Evolutionary conservation across 2,329 filamentous ascomycete genomes (phyloP), one percentile per base, ranked within the genome.

Genomic region (Aspergillus phoenicis): DNA sequence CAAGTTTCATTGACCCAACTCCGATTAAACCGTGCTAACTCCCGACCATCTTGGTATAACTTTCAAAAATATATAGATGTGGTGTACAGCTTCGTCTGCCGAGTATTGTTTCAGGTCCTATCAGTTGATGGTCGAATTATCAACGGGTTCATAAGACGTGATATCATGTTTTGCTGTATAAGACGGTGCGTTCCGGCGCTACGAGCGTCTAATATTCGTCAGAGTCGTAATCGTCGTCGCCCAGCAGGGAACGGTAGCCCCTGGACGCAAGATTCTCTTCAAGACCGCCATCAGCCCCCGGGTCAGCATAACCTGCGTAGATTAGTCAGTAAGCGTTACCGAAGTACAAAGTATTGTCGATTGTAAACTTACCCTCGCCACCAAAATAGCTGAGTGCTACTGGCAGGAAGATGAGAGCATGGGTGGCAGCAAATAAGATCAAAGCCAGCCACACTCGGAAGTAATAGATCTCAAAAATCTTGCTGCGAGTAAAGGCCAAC

Each of bases 381-480:
- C 95, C 95, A 54, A 91, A 84, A 53, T 97, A 82, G 71, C 91
- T 96, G 66, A 99, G 82, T 2, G 91, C 89, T 1, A 98, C 95
- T 0, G 95, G 95, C 69, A 99, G 80, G 75, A 98, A 96, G 7
- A 99, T 85, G 52, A 99, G 82, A 0, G 95, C 92, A 75, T 99
- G 95, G 8, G 89, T 84, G 7, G 91, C 91, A 2, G 93, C 96
- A 75, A 97, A 94, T 8, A 96, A 75, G 10, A 99, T 93, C 58
- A 99, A 85, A 6, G 93, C 90, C 17, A 97, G 81, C 95, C 95
- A 99, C 47, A 99, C 91, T 47, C 95, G 86, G 84, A 99, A 99
- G 78, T 99, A 99, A 80, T 99, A 99, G 60, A 99, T 92, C 81
- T 99, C 96, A 71, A 99, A 99, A 72, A 99, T 99, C 85, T 98